These are phyloP conservation scores for Omphalea diandra DNA, from an alignment of 441 rosid genomes.

Conservation along the genomic window DNA sequence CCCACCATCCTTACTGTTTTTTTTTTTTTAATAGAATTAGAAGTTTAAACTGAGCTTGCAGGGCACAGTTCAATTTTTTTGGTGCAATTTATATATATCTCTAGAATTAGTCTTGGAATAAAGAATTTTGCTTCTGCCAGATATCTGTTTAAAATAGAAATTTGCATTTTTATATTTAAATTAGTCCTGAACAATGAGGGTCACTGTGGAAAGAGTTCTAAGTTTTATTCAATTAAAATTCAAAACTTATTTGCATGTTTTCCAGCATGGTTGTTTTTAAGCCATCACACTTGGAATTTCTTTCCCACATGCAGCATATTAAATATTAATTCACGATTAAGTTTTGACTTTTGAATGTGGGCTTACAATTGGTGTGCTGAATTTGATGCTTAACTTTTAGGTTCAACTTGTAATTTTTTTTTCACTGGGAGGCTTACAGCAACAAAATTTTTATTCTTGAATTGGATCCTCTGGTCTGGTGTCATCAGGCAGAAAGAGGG, in stretches of 20 bases:
- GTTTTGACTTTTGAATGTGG: background rate
- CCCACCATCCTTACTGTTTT: too few species aligned
- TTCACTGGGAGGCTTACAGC: background rate
- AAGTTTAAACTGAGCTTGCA: too few species aligned
- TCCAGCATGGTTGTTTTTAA: background rate
- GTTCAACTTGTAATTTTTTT: background rate
- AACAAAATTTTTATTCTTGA: background rate
- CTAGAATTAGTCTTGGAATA: background rate
- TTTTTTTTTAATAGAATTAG: too few species aligned
- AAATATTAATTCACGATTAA: background rate
- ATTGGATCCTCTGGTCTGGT: background rate
- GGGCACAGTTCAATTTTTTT: too few species aligned
- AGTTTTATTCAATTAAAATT: background rate
- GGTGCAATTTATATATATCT: too few species aligned
- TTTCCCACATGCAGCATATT: background rate
- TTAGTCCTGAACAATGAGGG: too few species aligned
- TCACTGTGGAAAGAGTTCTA: background rate
- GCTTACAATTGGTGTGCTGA: background rate
- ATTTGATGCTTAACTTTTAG: background rate
- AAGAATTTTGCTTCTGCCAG: background rate
- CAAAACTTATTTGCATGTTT: background rate
- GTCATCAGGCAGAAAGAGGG: constrained; percentile 55
- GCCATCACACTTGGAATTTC: background rate
- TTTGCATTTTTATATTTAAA: background rate
- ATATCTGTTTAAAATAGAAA: background rate